Percentiles rank a stretch among this genome's conserved stretches.
Conservation (phyloP, 2,329 filamentous ascomycete genomes). For the Colletotrichum liaoningense region DNA sequence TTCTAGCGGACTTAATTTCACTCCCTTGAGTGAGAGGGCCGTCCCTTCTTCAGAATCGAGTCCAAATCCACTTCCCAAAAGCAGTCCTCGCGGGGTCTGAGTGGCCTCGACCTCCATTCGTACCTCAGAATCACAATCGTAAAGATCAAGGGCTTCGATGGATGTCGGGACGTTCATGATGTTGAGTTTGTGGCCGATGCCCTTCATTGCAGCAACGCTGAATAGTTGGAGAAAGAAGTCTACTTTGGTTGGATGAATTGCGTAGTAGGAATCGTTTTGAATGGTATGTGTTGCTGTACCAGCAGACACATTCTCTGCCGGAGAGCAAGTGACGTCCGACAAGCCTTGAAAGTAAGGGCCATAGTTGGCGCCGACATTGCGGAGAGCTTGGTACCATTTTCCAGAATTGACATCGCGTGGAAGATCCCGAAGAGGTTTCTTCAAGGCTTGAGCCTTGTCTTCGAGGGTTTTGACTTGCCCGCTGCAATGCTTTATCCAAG, state of each 20-base stretch:
- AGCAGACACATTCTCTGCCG: not conserved
- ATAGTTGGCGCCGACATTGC: slow-evolving; percentile 24
- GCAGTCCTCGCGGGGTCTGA: slow-evolving; percentile 4
- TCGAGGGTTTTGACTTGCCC: slow-evolving; percentile 5
- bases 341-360: slow-evolving; percentile 22
- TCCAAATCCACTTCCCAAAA: slow-evolving; percentile 1
- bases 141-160: slow-evolving; percentile 3
- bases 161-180: slow-evolving; percentile 26
- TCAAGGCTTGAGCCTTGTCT: not conserved
- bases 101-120: slow-evolving; percentile 3
- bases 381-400: slow-evolving; percentile 22
- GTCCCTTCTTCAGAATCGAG: not conserved
- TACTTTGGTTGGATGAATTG: slow-evolving; percentile 3
- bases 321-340: slow-evolving; percentile 15
- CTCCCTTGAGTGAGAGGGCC: not conserved
- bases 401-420: not conserved
- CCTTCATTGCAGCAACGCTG: slow-evolving; percentile 18
- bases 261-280: not conserved
- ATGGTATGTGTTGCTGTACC: slow-evolving; percentile 5
- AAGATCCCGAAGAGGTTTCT: not conserved
- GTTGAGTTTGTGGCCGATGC: slow-evolving; percentile 11
- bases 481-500: slow-evolving; percentile 38
- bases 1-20: slow-evolving; percentile 14
- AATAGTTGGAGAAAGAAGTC: slow-evolving; percentile 26
- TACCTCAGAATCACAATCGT: not conserved